Conservation (phyloP, 352 stramenopile genomes). For the Phytophthora sansomeana region DNA sequence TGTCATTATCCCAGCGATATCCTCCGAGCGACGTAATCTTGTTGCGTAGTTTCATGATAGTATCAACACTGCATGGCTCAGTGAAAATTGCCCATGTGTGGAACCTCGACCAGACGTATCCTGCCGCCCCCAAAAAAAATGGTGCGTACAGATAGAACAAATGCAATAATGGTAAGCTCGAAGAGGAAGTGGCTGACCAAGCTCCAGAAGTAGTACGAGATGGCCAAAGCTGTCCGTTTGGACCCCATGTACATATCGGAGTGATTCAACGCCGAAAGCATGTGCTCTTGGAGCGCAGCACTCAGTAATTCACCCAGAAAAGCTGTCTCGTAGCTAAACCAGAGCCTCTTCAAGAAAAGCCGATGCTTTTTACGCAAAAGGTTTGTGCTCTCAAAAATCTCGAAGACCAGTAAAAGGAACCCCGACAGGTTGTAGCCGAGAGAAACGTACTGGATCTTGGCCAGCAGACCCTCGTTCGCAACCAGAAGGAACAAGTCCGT, state of each 20-base stretch:
- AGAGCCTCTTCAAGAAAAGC: constrained; percentile 24
- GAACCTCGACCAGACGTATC: constrained; percentile 21
- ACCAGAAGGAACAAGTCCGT: constrained; percentile 29
- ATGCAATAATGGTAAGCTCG: constrained; percentile 19
- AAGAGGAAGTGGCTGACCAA: constrained; percentile 24
- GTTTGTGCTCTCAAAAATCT: constrained; percentile 33
- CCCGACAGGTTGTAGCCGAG: constrained; percentile 34
- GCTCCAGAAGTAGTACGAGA: constrained; percentile 34
- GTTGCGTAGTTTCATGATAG: constrained; percentile 14
- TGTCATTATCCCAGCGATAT: constrained; percentile 24
- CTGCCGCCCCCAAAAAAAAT: constrained; percentile 22
- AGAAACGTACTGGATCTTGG: constrained; percentile 38
- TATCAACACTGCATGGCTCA: constrained; percentile 27
- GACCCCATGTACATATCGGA: constrained; percentile 13
- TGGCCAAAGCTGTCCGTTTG: constrained; percentile 23
- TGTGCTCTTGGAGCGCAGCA: constrained; percentile 17
- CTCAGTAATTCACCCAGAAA: constrained; percentile 30
- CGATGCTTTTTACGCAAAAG: constrained; percentile 2
- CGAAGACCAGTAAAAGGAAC: constrained; percentile 34
- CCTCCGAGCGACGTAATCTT: constrained; percentile 30
- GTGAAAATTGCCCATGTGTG: constrained; percentile 16
- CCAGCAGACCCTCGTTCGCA: constrained; percentile 33
- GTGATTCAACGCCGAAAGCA: constrained; percentile 22
- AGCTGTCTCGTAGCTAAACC: constrained; percentile 39
- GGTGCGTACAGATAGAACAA: constrained; percentile 23